phyloP scores from a whole-genome alignment of 2,329 filamentous ascomycete species.

The Endoconidiophora laricicola region DNA sequence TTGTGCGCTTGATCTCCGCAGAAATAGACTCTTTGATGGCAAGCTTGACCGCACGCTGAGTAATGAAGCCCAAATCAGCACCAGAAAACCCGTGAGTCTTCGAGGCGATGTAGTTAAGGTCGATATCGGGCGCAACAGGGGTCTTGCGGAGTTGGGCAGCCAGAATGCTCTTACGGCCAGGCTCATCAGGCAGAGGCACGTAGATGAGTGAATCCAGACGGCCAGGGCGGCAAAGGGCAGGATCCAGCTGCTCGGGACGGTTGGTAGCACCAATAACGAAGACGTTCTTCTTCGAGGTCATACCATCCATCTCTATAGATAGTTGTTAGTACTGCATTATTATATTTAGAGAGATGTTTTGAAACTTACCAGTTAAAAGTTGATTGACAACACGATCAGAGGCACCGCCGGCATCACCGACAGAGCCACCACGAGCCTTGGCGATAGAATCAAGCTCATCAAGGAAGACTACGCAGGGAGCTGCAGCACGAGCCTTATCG shows the following conservation, averaged over 20 bases:
- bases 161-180: conserved; percentile 76
- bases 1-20: conserved; percentile 72
- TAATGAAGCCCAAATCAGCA: conserved; percentile 98
- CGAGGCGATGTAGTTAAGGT: conserved; percentile 80
- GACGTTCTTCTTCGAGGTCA: conserved; percentile 99
- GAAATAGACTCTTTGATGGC: conserved; percentile 96
- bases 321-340: conserved; percentile 24
- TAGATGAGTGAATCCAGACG: conserved; percentile 98
- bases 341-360: background rate
- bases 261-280: conserved; percentile 99
- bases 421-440: conserved; percentile 94
- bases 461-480: conserved; percentile 96
- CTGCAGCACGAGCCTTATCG: conserved; percentile 95
- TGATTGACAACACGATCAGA: conserved; percentile 99
- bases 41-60: conserved; percentile 96
- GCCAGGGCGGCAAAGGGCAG: conserved; percentile 91
- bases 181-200: conserved; percentile 86
- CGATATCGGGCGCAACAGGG: conserved; percentile 71
- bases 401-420: conserved; percentile 91
- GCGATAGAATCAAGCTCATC: conserved; percentile 98
- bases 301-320: conserved; percentile 79
- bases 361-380: conserved; percentile 71
- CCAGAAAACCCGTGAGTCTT: conserved; percentile 98
- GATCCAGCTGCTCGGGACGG: conserved; percentile 94
- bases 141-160: conserved; percentile 97